A percentile compares a stretch with the other conserved stretches of the same genome.
Evolutionary conservation across 306 rosid genomes (phyloP).

Genomic region (Pachyrhizus erosus): DNA sequence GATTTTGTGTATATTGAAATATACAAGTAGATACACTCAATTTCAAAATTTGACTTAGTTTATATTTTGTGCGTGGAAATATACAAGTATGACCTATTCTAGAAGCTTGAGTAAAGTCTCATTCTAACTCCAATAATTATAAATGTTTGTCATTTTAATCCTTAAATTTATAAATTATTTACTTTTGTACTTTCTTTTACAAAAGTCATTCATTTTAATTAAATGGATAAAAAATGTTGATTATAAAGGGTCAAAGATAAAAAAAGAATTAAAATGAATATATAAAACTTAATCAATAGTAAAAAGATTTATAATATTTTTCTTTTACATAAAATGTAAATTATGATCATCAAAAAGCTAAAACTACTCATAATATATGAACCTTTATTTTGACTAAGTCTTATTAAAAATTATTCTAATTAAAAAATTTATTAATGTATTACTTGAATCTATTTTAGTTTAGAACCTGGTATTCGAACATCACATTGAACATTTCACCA

Average conservation of each 20-base stretch:
- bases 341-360: background rate
- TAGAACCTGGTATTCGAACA: too few species aligned
- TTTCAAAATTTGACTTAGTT: background rate
- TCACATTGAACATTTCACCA: too few species aligned
- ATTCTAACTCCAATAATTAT: background rate
- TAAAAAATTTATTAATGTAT: too few species aligned
- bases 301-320: too few species aligned
- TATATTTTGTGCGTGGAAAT: background rate
- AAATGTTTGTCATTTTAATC: background rate
- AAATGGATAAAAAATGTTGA: background rate
- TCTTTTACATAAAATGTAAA: too few species aligned
- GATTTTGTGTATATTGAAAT: too few species aligned
- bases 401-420: too few species aligned
- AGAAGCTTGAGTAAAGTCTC: background rate
- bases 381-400: background rate
- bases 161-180: background rate
- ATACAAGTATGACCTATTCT: background rate
- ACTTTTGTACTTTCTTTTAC: background rate
- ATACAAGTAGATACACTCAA: too few species aligned
- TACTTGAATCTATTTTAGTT: too few species aligned
- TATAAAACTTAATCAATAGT: too few species aligned
- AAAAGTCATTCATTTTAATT: background rate
- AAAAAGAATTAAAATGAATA: too few species aligned
- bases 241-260: background rate
- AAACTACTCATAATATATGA: background rate